Conservation (phyloP, 75 land plant species). For the Sequoia sempervirens region DNA sequence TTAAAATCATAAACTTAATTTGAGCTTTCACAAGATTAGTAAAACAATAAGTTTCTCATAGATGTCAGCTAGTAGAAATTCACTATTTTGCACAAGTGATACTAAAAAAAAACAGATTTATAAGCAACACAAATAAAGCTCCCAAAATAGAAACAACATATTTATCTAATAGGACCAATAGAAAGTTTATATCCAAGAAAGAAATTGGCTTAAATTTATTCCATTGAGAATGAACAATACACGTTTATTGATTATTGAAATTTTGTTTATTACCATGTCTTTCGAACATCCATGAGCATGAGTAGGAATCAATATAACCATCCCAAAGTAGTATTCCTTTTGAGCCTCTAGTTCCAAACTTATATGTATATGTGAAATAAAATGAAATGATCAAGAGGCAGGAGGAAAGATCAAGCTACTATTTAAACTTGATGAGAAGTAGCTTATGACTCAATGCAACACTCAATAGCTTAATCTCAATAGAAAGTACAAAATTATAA, state of each 20-base stretch:
- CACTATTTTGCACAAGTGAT: not conserved
- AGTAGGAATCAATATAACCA: not conserved
- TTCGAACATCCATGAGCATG: not conserved
- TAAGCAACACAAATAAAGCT: not conserved
- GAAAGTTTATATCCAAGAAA: not conserved
- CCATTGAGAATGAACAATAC: not conserved
- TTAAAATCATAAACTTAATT: not conserved
- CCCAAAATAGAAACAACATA: not conserved
- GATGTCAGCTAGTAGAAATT: not conserved
- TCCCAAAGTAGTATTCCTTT: not conserved
- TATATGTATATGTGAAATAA: not conserved
- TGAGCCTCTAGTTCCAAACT: not conserved
- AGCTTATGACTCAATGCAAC: not conserved
- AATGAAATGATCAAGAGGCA: not conserved
- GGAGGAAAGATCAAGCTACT: not conserved
- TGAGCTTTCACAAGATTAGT: not conserved
- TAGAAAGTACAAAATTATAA: not conserved
- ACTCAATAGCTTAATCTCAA: not conserved
- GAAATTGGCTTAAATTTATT: not conserved
- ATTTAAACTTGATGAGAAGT: not conserved
- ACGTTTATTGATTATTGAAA: not conserved
- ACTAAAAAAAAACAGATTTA: not conserved
- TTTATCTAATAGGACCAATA: not conserved
- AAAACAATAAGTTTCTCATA: not conserved
- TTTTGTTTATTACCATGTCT: not conserved